Percentiles rank a stretch among this genome's conserved stretches.
These are phyloP conservation scores for Fusarium nanum DNA, from an alignment of 2,329 filamentous ascomycete species.

Conservation along the genomic window DNA sequence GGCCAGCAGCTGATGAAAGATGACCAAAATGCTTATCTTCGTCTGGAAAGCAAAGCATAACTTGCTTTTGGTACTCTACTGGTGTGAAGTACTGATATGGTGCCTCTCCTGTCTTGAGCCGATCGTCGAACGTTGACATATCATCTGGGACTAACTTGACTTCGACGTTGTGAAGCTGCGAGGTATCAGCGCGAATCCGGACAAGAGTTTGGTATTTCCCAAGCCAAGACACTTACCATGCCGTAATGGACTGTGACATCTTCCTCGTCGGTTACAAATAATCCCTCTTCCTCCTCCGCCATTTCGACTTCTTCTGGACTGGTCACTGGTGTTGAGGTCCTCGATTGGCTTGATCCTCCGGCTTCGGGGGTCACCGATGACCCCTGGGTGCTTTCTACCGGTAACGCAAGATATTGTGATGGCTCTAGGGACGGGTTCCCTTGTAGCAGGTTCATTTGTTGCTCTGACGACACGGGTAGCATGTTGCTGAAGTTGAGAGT, in stretches of 20 bases:
- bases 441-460: fast-evolving
- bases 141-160: constrained; percentile 10
- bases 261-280: neutral
- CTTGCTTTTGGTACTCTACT: neutral
- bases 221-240: neutral
- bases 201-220: fast-evolving
- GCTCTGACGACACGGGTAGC: neutral
- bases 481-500: neutral
- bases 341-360: neutral
- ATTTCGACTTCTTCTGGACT: fast-evolving
- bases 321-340: neutral
- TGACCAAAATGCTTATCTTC: neutral
- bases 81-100: neutral
- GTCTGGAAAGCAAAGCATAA: constrained; percentile 11
- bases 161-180: constrained; percentile 15
- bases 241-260: neutral
- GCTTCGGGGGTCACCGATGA: neutral
- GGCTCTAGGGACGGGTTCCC: fast-evolving
- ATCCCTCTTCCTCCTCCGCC: neutral
- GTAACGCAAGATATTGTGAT: neutral
- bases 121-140: neutral
- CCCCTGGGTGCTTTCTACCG: neutral
- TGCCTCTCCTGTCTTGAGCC: neutral
- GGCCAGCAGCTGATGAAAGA: neutral
- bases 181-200: neutral